Percentiles rank a stretch among this genome's conserved stretches.
These are phyloP conservation scores for Sclerotinia subarctica DNA, from an alignment of 2,329 filamentous ascomycete genomes.

Conservation along the genomic window DNA sequence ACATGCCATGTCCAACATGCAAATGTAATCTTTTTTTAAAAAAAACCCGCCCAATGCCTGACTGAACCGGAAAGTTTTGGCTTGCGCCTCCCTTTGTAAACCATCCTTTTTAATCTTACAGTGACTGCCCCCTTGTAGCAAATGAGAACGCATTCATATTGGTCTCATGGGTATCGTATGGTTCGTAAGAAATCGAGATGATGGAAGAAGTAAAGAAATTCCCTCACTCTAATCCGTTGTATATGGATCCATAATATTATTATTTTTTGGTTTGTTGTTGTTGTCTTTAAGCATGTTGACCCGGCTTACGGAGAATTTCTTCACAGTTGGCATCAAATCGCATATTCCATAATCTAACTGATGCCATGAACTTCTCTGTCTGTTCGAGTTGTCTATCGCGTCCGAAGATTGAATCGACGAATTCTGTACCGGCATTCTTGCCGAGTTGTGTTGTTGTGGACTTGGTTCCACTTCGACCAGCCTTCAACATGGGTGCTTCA, in stretches of 20 bases:
- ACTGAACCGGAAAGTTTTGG: constrained; percentile 22
- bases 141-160: constrained; percentile 19
- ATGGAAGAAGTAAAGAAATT: constrained; percentile 24
- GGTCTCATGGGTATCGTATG: constrained; percentile 22
- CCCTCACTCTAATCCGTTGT: constrained; percentile 20
- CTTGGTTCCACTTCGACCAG: constrained; percentile 69
- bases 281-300: constrained; percentile 29
- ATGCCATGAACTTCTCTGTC: constrained; percentile 88
- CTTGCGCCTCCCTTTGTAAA: constrained; percentile 20
- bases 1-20: constrained; percentile 16
- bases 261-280: constrained; percentile 12
- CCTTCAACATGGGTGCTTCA: constrained; percentile 93
- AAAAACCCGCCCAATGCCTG: constrained; percentile 21
- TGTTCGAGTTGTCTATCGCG: constrained; percentile 83
- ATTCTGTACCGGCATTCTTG: constrained; percentile 89
- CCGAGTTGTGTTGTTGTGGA: constrained; percentile 67
- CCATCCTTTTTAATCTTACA: constrained; percentile 23
- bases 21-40: constrained; percentile 14
- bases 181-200: constrained; percentile 21
- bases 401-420: constrained; percentile 93
- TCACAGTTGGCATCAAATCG: constrained; percentile 96
- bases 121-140: constrained; percentile 18
- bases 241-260: constrained; percentile 13
- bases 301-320: constrained; percentile 68
- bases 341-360: constrained; percentile 66